A percentile compares a stretch with the other conserved stretches of the same genome.
Conservation (phyloP, 2,329 filamentous ascomycete species). For the Sporothrix humicola region DNA sequence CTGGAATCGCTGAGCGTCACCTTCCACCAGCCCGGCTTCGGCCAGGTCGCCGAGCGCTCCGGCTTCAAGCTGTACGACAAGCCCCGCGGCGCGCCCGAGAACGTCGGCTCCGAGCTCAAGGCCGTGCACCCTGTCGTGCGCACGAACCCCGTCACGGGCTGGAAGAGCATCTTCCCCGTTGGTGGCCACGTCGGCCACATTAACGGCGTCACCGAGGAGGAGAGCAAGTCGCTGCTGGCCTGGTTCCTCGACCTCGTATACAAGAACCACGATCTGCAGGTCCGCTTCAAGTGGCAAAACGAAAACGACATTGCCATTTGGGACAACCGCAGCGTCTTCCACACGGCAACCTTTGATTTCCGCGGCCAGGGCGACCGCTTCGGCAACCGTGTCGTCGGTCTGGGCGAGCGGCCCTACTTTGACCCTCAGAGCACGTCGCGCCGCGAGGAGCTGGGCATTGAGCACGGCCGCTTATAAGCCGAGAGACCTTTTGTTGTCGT, state of each 20-base stretch:
- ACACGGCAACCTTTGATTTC: slow-evolving; percentile 65
- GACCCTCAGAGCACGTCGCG: slow-evolving; percentile 58
- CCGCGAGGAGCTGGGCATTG: slow-evolving; percentile 36
- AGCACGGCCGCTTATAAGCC: slow-evolving; percentile 22
- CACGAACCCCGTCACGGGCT: slow-evolving; percentile 64
- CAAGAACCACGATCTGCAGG: slow-evolving; percentile 63
- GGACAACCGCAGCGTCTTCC: slow-evolving; percentile 63
- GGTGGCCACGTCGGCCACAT: slow-evolving; percentile 58
- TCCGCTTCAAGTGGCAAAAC: slow-evolving; percentile 53
- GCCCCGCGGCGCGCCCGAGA: slow-evolving; percentile 57
- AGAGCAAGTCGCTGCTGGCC: slow-evolving; percentile 54
- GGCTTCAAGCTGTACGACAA: slow-evolving; percentile 54
- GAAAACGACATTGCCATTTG: slow-evolving; percentile 60
- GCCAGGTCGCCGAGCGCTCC: slow-evolving; percentile 52
- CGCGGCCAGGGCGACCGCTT: slow-evolving; percentile 51
- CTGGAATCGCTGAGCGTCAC: slow-evolving; percentile 64
- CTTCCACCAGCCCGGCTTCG: slow-evolving; percentile 57
- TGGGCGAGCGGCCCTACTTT: slow-evolving; percentile 61
- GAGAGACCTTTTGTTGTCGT: too few relatives aligned
- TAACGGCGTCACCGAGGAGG: slow-evolving; percentile 56
- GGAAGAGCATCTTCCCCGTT: slow-evolving; percentile 61
- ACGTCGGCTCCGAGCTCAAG: slow-evolving; percentile 54
- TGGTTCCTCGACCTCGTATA: slow-evolving; percentile 58
- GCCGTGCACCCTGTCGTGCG: slow-evolving; percentile 61
- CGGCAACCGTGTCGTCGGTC: slow-evolving; percentile 59